Percentiles rank a stretch among this genome's conserved stretches.
Conservation (phyloP, 2,329 filamentous ascomycete genomes). For the Volutella citrinella region DNA sequence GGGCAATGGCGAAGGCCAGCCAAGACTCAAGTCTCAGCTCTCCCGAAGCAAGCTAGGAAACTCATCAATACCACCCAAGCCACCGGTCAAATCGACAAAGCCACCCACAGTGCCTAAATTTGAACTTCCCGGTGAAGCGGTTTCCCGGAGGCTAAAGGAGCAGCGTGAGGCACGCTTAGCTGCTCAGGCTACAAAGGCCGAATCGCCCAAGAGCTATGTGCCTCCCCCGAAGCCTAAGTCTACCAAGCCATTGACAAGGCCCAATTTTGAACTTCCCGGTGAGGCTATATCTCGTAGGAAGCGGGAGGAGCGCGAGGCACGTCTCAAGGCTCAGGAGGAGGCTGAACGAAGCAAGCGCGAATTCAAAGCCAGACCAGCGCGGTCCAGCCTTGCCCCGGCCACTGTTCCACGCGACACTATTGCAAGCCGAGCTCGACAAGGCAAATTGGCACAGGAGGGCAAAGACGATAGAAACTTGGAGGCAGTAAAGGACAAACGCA, state of each 20-base stretch:
- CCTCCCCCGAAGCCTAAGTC: constrained; percentile 47
- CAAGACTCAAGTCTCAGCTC: constrained; percentile 12
- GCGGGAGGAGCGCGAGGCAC: constrained; percentile 53
- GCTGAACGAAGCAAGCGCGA: constrained; percentile 58
- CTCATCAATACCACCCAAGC: constrained; percentile 33
- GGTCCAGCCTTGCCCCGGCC: constrained; percentile 39
- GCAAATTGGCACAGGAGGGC: constrained; percentile 34
- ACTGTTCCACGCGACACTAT: constrained; percentile 53
- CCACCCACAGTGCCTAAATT: constrained; percentile 53
- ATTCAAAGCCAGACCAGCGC: constrained; percentile 61
- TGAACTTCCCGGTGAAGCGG: constrained; percentile 61
- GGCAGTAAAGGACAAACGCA: constrained; percentile 20
- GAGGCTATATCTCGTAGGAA: constrained; percentile 57
- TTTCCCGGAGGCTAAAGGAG: constrained; percentile 56
- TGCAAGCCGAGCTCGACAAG: constrained; percentile 55
- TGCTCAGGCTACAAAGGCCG: constrained; percentile 35
- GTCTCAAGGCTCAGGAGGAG: constrained; percentile 55
- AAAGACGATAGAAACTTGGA: constrained; percentile 15
- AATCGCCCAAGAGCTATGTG: constrained; percentile 31
- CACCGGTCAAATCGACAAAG: constrained; percentile 50
- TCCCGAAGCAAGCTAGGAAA: constrained; percentile 17
- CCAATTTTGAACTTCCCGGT: constrained; percentile 61
- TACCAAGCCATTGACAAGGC: constrained; percentile 48
- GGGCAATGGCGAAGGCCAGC: constrained; percentile 12
- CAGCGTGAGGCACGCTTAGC: constrained; percentile 57